Evolutionary conservation across 441 rosid genomes (phyloP), one percentile per base, ranked within the genome.

Genomic region (Pelargonium citronellum): DNA sequence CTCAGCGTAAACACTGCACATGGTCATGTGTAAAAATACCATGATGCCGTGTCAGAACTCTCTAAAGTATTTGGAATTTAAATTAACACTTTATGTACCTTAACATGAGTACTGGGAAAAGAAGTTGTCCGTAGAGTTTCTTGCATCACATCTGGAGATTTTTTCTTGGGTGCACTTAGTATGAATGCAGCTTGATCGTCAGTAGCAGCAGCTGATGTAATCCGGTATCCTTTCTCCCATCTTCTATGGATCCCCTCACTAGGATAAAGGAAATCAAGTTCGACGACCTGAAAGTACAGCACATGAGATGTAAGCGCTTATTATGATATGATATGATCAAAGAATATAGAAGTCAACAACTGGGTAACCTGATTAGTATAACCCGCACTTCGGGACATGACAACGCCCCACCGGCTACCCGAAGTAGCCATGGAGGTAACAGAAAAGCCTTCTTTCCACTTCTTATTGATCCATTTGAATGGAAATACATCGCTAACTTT

Each of bases 401-500:
- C 84, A 61, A 84, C 73, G 9, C 83, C 85, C 87, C 87, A 86
- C 70, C 82, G 77, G 73, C 79, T 86, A 68, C 86, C 84, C 1
- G 87, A 79, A 9, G 87, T 84, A 9, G 86, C 77, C 87, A 86
- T 84, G 65, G 89, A 73, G 24, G 89, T 83, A 53, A 86, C 89
- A 11, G 78, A 79, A 68, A 86, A 86, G 68, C 87, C 87, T 70
- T 86, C 87, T 72, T 81, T 84, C 87, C 87, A 82, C 72, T 86
- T 86, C 68, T 84, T 86, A 71, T 82, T 86, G 64, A 86, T 86
- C 87, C 89, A 84, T 75, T 86, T 86, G 77, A 82, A 83, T 47
- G 87, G 89, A 74, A 86, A 84, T 49, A 79, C 77, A 64, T 83
- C 86, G 49, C 87, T 79, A 9, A 86, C 89, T 82, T 83, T 83